phyloP scores from a whole-genome alignment of 2,329 filamentous ascomycete species.

The Penicillium frequentans region DNA sequence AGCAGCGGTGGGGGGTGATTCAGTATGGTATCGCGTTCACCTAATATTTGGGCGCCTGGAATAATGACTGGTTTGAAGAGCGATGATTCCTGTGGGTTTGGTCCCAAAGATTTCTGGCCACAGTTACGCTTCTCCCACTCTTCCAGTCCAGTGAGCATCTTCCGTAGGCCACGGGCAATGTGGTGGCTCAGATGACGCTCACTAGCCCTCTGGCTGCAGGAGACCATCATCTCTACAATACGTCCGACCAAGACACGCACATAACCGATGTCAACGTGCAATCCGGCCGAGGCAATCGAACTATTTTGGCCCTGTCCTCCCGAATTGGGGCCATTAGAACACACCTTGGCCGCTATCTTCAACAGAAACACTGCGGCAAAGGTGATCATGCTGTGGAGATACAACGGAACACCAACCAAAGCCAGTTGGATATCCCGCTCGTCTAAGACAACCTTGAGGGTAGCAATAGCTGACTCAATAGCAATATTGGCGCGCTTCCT shows the following conservation, averaged over 20 bases:
- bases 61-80: constrained; percentile 39
- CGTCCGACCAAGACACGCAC: constrained; percentile 36
- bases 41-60: constrained; percentile 37
- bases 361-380: constrained; percentile 49
- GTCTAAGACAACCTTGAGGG: constrained; percentile 43
- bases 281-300: constrained; percentile 38
- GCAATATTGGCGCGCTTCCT: constrained; percentile 47
- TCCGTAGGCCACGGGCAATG: constrained; percentile 39
- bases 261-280: constrained; percentile 36
- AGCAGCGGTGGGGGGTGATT: constrained; percentile 37
- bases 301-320: constrained; percentile 37
- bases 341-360: constrained; percentile 45
- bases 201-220: constrained; percentile 39
- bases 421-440: constrained; percentile 45
- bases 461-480: constrained; percentile 44
- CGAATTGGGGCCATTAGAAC: constrained; percentile 31
- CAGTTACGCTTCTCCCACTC: constrained; percentile 40
- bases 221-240: constrained; percentile 40
- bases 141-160: constrained; percentile 41
- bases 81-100: constrained; percentile 28
- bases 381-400: constrained; percentile 50
- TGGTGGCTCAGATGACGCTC: constrained; percentile 44
- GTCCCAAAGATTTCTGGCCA: constrained; percentile 20
- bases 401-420: constrained; percentile 46
- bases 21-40: constrained; percentile 37